Conservation (phyloP, 345 rosid genomes). For the Rhodamnia argentea region DNA sequence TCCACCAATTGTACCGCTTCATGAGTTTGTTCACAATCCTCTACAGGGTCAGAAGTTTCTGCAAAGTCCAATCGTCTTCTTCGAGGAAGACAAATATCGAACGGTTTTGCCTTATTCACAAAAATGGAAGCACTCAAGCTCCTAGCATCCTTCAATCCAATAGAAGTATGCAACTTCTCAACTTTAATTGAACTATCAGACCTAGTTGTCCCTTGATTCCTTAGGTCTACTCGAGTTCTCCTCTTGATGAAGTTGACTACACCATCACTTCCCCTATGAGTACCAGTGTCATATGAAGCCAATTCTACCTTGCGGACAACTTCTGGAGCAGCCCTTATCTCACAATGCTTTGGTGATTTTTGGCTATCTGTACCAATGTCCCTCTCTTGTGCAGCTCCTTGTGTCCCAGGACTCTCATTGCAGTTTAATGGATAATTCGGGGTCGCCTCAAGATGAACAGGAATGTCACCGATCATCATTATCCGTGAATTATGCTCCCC, state of each 20-base stretch:
- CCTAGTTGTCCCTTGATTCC: neutral
- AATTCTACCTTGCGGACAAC: neutral
- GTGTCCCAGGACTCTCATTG: neutral
- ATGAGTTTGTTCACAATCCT: neutral
- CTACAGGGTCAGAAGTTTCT: neutral
- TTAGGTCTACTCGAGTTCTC: neutral
- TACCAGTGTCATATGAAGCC: neutral
- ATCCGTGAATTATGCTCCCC: neutral
- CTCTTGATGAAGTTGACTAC: neutral
- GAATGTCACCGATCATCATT: neutral
- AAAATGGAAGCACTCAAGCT: neutral
- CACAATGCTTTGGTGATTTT: neutral
- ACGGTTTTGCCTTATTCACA: slow-evolving; percentile 5
- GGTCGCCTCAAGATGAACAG: neutral
- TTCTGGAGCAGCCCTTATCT: neutral
- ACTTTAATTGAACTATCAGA: neutral
- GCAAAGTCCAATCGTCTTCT: neutral
- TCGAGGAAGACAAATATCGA: slow-evolving; percentile 14
- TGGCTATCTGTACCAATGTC: neutral
- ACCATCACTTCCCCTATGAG: neutral
- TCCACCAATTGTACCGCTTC: neutral
- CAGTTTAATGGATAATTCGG: neutral
- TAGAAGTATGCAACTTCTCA: neutral
- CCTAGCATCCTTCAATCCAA: neutral
- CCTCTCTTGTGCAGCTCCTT: neutral